These are phyloP conservation scores for Funneliformis geosporum DNA, from an alignment of 192 early-diverging fungal species.

Conservation along the genomic window DNA sequence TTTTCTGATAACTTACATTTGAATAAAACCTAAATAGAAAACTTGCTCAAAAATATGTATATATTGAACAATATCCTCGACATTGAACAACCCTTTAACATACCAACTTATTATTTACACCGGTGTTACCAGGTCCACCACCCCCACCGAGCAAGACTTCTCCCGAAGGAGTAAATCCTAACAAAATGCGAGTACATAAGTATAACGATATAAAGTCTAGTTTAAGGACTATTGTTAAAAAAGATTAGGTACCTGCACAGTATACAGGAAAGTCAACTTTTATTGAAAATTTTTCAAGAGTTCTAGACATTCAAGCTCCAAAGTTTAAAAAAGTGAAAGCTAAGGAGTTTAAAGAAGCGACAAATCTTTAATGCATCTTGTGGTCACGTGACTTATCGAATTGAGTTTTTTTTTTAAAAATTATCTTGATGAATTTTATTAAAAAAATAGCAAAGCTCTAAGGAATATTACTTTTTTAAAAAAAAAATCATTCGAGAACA, in stretches of 20 bases:
- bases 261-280: slow-evolving; percentile 26
- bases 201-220: not conserved
- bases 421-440: too few species aligned
- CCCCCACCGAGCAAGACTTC: slow-evolving; percentile 79
- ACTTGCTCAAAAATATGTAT: not conserved
- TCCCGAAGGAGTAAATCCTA: slow-evolving; percentile 58
- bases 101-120: slow-evolving; percentile 90
- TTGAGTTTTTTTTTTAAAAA: too few species aligned
- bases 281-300: not conserved
- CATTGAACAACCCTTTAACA: slow-evolving; percentile 26
- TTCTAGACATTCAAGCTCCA: not conserved
- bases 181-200: slow-evolving; percentile 29
- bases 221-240: not conserved
- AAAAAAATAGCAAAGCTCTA: too few species aligned
- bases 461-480: too few species aligned
- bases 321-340: not conserved
- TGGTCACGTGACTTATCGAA: too few species aligned
- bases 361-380: too few species aligned
- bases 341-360: not conserved
- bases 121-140: slow-evolving; percentile 78
- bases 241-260: slow-evolving; percentile 7
- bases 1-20: not conserved
- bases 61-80: not conserved
- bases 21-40: not conserved
- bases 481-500: too few species aligned